These are phyloP conservation scores for Dioscorea alata DNA, from an alignment of 106 monocot species.

Conservation along the genomic window DNA sequence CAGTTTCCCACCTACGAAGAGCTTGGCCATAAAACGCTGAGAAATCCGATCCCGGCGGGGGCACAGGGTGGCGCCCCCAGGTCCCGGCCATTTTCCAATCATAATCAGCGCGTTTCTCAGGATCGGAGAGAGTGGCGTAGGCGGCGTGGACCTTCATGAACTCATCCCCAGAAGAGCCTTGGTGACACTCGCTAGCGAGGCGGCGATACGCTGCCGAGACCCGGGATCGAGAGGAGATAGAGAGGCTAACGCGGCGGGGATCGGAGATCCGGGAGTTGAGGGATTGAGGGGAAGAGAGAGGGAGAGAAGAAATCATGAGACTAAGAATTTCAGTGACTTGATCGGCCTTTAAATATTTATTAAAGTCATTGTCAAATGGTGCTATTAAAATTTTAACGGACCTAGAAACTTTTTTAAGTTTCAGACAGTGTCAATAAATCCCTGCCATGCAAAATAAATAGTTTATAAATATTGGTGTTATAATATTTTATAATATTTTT, in stretches of 20 bases:
- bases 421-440: too few relatives aligned
- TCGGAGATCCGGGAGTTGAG: neutral
- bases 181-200: slow-evolving; percentile 37
- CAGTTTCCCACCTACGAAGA: slow-evolving; percentile 19
- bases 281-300: neutral
- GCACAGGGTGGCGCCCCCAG: neutral
- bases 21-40: neutral
- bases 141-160: slow-evolving; percentile 29
- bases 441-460: too few relatives aligned
- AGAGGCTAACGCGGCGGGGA: neutral
- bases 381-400: too few relatives aligned
- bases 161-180: slow-evolving; percentile 4
- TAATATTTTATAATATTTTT: too few relatives aligned
- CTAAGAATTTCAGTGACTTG: too few relatives aligned
- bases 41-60: too few relatives aligned
- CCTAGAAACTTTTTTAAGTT: too few relatives aligned
- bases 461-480: too few relatives aligned
- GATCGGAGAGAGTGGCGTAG: slow-evolving; percentile 26
- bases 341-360: too few relatives aligned
- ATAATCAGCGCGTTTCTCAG: slow-evolving; percentile 21
- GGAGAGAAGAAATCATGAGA: neutral
- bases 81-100: neutral
- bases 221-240: neutral
- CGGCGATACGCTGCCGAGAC: slow-evolving; percentile 24
- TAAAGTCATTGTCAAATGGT: too few relatives aligned